phyloP scores from a whole-genome alignment of 2,329 filamentous ascomycete genomes.

The Plenodomus biglobosus region DNA sequence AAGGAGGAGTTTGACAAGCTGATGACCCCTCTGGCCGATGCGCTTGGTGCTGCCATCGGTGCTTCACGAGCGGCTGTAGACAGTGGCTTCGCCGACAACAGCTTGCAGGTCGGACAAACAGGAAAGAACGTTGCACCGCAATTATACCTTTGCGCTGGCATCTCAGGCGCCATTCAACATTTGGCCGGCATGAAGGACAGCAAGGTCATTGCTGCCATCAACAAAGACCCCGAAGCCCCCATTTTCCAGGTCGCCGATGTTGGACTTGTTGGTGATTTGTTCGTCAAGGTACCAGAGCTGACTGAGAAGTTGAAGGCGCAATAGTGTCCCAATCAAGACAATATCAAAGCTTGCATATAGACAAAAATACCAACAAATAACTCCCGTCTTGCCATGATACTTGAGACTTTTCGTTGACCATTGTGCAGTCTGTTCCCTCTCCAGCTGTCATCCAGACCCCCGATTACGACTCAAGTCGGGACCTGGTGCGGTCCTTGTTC shows the following conservation, averaged over 20 bases:
- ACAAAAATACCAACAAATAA: not conserved
- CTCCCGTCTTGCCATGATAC: no score
- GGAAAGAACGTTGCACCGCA: conserved; percentile 98
- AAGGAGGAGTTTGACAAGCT: conserved; percentile 96
- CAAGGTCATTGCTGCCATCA: conserved; percentile 98
- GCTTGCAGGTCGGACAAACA: conserved; percentile 95
- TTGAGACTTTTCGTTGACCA: no score
- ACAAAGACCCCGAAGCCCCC: conserved; percentile 95
- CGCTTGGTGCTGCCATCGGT: conserved; percentile 91
- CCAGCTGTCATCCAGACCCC: no score
- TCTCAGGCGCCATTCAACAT: conserved; percentile 97
- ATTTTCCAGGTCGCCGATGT: conserved; percentile 99
- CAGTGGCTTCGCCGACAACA: conserved; percentile 97
- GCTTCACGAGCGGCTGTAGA: conserved; percentile 94
- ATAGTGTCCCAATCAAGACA: conserved; percentile 7
- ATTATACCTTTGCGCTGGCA: conserved; percentile 91
- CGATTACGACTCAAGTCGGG: no score
- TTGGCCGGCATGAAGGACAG: conserved; percentile 99
- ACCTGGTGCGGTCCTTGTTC: no score
- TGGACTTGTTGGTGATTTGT: conserved; percentile 90
- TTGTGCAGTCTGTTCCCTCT: no score
- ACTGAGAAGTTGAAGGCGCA: conserved; percentile 83
- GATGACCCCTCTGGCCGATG: conserved; percentile 89
- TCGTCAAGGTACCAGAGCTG: conserved; percentile 92
- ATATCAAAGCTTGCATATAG: not conserved